phyloP scores from a whole-genome alignment of 2,329 filamentous ascomycete genomes.

The Didymella lethalis region DNA sequence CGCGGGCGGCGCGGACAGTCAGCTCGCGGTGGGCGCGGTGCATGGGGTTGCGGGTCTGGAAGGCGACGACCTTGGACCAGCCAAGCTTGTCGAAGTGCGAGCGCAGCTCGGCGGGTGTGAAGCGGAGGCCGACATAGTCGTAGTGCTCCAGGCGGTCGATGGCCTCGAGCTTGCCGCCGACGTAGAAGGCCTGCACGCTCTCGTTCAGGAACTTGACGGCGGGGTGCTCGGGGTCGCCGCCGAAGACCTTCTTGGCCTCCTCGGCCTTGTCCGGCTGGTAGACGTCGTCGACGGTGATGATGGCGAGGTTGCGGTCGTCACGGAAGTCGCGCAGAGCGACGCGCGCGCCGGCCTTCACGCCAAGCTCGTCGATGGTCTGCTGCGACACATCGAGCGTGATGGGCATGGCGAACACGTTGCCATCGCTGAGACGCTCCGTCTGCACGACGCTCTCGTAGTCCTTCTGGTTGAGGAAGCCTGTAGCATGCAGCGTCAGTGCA shows the following conservation, averaged over 20 bases:
- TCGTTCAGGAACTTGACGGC: constrained; percentile 89
- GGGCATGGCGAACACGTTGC: constrained; percentile 93
- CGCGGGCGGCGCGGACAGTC: constrained; percentile 94
- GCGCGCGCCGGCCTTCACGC: constrained; percentile 80
- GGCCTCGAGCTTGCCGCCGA: constrained; percentile 95
- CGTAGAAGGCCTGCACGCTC: constrained; percentile 84
- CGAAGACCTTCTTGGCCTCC: constrained; percentile 94
- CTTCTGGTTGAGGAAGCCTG: constrained; percentile 96
- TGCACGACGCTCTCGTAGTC: constrained; percentile 96
- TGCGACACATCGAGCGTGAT: constrained; percentile 89
- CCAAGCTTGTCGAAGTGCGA: constrained; percentile 99
- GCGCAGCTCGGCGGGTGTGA: constrained; percentile 91
- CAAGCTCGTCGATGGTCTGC: constrained; percentile 75
- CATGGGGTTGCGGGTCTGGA: constrained; percentile 98
- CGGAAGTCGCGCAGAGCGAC: constrained; percentile 93
- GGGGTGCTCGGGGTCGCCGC: constrained; percentile 88
- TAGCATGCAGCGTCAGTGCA: constrained; percentile 3
- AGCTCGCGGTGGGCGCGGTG: constrained; percentile 97
- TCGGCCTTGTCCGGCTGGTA: constrained; percentile 96
- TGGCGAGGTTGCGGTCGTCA: constrained; percentile 94
- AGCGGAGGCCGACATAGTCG: constrained; percentile 96
- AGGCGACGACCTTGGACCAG: constrained; percentile 96
- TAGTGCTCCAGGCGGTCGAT: constrained; percentile 97
- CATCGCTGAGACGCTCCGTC: constrained; percentile 84
- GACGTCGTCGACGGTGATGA: constrained; percentile 93